A percentile compares a stretch with the other conserved stretches of the same genome.
Evolutionary conservation across 805 yeast genomes (phyloP).

Genomic region (Candida rishiriensis): DNA sequence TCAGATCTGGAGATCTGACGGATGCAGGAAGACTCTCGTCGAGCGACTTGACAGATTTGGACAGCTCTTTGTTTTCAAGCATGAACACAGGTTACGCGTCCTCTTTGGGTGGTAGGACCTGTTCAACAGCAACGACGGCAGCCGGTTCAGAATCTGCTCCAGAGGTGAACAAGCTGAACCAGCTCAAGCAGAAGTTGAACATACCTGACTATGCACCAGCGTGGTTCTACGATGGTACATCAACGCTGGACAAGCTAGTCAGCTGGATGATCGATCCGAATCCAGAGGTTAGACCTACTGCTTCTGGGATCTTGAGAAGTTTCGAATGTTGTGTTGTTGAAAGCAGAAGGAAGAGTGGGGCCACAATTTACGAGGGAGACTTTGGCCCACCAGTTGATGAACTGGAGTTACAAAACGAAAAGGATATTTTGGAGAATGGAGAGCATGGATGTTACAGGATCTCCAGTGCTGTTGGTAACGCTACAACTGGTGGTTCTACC

Average conservation of each 20-base stretch:
- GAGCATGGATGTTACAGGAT: slow-evolving; percentile 8
- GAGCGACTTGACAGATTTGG: slow-evolving; percentile 48
- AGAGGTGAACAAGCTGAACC: slow-evolving; percentile 6
- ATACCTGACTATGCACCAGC: slow-evolving; percentile 85
- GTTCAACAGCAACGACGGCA: slow-evolving; percentile 9
- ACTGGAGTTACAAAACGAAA: slow-evolving; percentile 14
- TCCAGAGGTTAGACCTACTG: slow-evolving; percentile 78
- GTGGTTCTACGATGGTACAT: slow-evolving; percentile 69
- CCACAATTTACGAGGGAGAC: slow-evolving; percentile 93
- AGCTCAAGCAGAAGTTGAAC: slow-evolving; percentile 13
- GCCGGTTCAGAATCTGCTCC: slow-evolving; percentile 7
- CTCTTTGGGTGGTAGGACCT: slow-evolving; percentile 4
- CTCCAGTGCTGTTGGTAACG: slow-evolving; percentile 8
- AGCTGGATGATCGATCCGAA: slow-evolving; percentile 86
- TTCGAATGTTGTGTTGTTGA: slow-evolving; percentile 79
- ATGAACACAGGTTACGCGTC: slow-evolving; percentile 5
- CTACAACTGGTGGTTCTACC: not conserved
- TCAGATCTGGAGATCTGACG: slow-evolving; percentile 89
- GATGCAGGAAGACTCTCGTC: slow-evolving; percentile 89
- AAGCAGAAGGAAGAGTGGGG: slow-evolving; percentile 80
- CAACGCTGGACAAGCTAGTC: slow-evolving; percentile 73
- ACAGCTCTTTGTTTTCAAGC: slow-evolving; percentile 18
- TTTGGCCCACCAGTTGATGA: slow-evolving; percentile 73
- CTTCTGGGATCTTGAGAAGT: slow-evolving; percentile 60
- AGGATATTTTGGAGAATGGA: slow-evolving; percentile 4